These are phyloP conservation scores for Saprolegnia parasitica DNA, from an alignment of 352 stramenopile species.

Conservation along the genomic window DNA sequence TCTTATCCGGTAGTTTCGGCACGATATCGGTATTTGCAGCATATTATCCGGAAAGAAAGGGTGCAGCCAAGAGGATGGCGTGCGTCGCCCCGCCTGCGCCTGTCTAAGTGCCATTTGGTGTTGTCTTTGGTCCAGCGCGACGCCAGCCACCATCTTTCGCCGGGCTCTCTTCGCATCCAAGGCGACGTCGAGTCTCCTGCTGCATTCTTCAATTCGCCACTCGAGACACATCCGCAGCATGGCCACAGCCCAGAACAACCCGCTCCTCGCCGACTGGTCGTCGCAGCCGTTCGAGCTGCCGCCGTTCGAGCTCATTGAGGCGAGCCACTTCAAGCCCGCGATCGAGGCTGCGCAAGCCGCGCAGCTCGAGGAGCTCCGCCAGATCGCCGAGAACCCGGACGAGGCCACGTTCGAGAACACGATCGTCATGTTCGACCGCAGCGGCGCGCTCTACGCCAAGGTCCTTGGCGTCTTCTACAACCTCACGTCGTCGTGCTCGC, in stretches of 20 bases:
- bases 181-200: no score
- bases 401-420: constrained; percentile 48
- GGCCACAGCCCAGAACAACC: constrained; percentile 36
- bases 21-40: no score
- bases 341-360: constrained; percentile 42
- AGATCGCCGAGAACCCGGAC: constrained; percentile 39
- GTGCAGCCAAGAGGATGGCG: no score
- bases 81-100: no score
- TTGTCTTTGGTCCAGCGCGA: no score
- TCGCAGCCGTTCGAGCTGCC: constrained; percentile 47
- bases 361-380: constrained; percentile 45
- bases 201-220: constrained; percentile 40
- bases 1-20: no score
- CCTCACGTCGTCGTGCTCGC: constrained; percentile 44
- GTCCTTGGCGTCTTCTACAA: constrained; percentile 46
- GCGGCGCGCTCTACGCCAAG: constrained; percentile 34
- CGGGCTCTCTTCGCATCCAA: no score
- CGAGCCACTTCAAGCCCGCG: constrained; percentile 45
- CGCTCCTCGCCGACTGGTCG: constrained; percentile 45
- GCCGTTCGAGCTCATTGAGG: constrained; percentile 48
- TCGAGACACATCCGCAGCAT: constrained; percentile 48
- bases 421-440: constrained; percentile 49
- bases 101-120: no score
- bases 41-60: no score
- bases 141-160: no score